phyloP scores from a whole-genome alignment of 768 basidiomycete genomes.

The Asterophora lycoperdoides region DNA sequence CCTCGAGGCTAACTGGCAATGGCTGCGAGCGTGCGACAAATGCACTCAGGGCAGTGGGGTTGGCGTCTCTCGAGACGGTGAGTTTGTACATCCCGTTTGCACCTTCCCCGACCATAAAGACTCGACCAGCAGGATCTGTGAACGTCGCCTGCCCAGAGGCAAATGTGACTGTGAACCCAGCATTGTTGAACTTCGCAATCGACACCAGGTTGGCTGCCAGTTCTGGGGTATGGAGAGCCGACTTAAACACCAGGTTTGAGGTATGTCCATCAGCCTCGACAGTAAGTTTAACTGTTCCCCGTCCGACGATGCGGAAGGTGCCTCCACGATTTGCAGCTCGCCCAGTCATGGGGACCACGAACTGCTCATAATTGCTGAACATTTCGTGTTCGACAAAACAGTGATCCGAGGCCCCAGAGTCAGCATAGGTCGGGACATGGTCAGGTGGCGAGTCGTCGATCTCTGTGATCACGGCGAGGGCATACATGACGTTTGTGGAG shows the following conservation, averaged over 20 bases:
- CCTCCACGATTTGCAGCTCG: neutral
- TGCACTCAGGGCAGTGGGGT: constrained; percentile 1
- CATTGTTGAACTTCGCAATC: neutral
- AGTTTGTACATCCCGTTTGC: constrained; percentile 1
- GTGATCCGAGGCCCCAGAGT: neutral
- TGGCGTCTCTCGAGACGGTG: neutral
- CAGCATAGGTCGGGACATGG: neutral
- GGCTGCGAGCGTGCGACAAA: constrained; percentile 12
- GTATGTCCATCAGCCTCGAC: too few species aligned
- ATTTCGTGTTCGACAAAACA: neutral
- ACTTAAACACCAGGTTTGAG: neutral
- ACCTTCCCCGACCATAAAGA: neutral
- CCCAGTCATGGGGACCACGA: neutral
- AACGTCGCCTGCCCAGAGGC: neutral
- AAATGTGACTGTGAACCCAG: neutral
- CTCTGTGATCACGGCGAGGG: neutral
- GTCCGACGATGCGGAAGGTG: too few species aligned
- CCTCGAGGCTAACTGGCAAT: constrained; percentile 16
- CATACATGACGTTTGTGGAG: neutral
- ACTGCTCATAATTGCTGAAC: too few species aligned
- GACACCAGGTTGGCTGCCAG: too few species aligned
- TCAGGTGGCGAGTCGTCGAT: neutral
- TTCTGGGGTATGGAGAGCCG: neutral
- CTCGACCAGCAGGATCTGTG: too few species aligned
- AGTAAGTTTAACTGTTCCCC: neutral